Evolutionary conservation across 352 stramenopile species (phyloP).

Genomic region (Saprolegnia diclina): DNA sequence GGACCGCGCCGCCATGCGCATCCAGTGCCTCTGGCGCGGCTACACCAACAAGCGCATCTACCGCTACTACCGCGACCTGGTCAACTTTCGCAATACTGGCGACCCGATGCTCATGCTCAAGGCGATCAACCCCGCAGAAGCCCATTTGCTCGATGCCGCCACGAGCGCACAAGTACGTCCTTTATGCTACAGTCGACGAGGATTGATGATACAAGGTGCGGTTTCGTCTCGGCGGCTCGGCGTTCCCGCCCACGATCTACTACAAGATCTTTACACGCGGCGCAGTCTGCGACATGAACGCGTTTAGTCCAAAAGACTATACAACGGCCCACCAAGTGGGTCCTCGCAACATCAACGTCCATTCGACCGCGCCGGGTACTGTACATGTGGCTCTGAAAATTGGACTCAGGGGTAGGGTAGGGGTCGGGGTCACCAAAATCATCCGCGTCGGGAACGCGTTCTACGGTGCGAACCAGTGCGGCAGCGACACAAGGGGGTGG

Average conservation of each 20-base stretch:
- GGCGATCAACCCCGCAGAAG: slow-evolving; percentile 79
- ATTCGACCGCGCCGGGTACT: slow-evolving; percentile 2
- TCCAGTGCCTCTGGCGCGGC: slow-evolving; percentile 65
- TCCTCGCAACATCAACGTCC: slow-evolving; percentile 31
- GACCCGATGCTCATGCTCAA: slow-evolving; percentile 75
- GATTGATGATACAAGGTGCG: slow-evolving; percentile 41
- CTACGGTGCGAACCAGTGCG: slow-evolving; percentile 51
- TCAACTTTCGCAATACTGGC: slow-evolving; percentile 69
- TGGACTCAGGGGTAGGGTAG: not conserved
- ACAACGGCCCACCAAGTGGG: slow-evolving; percentile 40
- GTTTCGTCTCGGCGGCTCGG: slow-evolving; percentile 80
- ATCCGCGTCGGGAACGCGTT: slow-evolving; percentile 72
- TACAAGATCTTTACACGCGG: slow-evolving; percentile 90
- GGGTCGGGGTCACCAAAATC: slow-evolving; percentile 21
- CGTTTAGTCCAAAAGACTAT: slow-evolving; percentile 89
- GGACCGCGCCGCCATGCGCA: slow-evolving; percentile 37
- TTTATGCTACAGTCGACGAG: not conserved
- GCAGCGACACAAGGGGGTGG: slow-evolving; percentile 61
- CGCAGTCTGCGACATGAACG: slow-evolving; percentile 82
- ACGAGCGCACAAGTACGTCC: slow-evolving; percentile 46
- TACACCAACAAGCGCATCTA: slow-evolving; percentile 76
- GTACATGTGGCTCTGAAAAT: slow-evolving; percentile 12
- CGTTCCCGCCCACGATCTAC: slow-evolving; percentile 90
- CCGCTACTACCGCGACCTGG: slow-evolving; percentile 69
- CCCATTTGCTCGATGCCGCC: slow-evolving; percentile 67